Evolutionary conservation across 306 rosid genomes (phyloP).

Genomic region (Macrotyloma uniflorum): DNA sequence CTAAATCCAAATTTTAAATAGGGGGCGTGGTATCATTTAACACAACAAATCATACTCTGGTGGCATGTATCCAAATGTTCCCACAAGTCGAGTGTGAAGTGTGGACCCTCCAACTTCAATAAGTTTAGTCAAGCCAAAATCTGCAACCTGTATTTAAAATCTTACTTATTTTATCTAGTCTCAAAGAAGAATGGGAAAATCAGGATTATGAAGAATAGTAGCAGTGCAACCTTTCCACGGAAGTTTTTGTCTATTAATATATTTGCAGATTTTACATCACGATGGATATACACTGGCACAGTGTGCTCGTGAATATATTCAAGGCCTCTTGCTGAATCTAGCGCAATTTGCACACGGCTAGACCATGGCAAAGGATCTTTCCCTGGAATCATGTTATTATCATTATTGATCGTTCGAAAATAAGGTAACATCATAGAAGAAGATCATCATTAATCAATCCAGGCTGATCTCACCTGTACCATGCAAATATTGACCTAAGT

Average conservation of each 20-base stretch:
- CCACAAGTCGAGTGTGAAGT: constrained; percentile 77
- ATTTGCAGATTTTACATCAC: constrained; percentile 87
- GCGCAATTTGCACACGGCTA: constrained; percentile 77
- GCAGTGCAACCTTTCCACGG: constrained; percentile 66
- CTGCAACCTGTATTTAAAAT: constrained; percentile 69
- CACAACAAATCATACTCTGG: constrained; percentile 67
- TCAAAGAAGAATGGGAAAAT: constrained; percentile 8
- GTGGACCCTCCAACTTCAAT: constrained; percentile 76
- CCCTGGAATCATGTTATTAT: constrained; percentile 46
- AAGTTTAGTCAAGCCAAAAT: constrained; percentile 82
- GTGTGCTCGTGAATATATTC: constrained; percentile 94
- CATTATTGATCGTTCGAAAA: not conserved
- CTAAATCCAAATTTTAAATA: not conserved
- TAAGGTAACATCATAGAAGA: constrained; percentile 4
- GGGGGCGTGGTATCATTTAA: not conserved
- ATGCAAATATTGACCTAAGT: constrained; percentile 76
- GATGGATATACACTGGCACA: constrained; percentile 92
- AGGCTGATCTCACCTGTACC: constrained; percentile 62
- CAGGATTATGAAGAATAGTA: not conserved
- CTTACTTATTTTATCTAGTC: not conserved
- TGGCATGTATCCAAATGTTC: constrained; percentile 97
- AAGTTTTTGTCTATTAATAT: constrained; percentile 76
- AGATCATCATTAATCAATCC: not conserved
- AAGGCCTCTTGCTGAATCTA: constrained; percentile 93
- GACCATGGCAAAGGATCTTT: constrained; percentile 74